Conservation (phyloP, 164 flowering plant species). For the Berberis thunbergii region DNA sequence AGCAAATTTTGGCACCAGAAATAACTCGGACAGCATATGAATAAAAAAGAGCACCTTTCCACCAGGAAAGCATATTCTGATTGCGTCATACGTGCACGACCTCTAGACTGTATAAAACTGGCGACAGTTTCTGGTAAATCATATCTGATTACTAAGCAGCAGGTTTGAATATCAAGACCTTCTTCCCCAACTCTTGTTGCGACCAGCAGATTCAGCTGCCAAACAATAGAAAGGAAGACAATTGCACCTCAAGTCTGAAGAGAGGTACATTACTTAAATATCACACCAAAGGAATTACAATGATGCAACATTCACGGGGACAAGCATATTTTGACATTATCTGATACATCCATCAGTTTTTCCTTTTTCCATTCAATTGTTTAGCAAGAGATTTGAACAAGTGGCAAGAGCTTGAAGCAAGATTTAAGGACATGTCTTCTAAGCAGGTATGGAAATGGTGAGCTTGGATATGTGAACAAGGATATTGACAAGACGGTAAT, state of each 20-base stretch:
- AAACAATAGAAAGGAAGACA: constrained; percentile 7
- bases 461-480: too few species aligned
- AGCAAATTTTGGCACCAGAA: background rate
- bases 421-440: too few species aligned
- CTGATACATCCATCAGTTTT: too few species aligned
- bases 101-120: constrained; percentile 95
- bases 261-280: background rate
- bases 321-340: too few species aligned
- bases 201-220: constrained; percentile 82
- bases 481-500: too few species aligned
- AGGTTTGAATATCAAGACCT: constrained; percentile 98
- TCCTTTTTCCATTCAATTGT: too few species aligned
- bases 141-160: constrained; percentile 91
- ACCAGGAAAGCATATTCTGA: constrained; percentile 95
- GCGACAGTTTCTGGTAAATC: constrained; percentile 92
- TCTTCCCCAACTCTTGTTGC: constrained; percentile 99
- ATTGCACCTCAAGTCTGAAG: background rate
- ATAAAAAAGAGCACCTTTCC: constrained; percentile 45
- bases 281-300: too few species aligned
- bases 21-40: background rate
- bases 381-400: too few species aligned
- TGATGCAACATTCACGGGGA: too few species aligned
- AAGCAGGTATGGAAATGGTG: too few species aligned
- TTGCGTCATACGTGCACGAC: constrained; percentile 94
- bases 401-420: too few species aligned